phyloP scores from a whole-genome alignment of 352 stramenopile species.

The Globisporangium recalcitrans region DNA sequence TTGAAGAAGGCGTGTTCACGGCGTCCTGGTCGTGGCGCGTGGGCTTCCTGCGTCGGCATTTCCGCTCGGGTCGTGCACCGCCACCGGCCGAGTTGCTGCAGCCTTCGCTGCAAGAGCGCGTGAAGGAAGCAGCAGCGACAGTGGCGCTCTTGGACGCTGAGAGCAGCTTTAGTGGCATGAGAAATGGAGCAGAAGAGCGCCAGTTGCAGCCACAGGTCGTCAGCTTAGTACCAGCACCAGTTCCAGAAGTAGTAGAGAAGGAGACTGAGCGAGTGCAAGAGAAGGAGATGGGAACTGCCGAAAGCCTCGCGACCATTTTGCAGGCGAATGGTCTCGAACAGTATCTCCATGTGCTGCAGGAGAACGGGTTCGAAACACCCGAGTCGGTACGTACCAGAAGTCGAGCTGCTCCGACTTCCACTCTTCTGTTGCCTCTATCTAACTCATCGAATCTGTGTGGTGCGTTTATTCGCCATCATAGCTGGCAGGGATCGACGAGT shows the following conservation, averaged over 20 bases:
- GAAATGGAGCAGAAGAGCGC: not conserved
- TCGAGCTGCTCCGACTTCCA: not conserved
- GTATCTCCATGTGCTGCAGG: conserved; percentile 12
- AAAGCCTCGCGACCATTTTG: conserved; percentile 9
- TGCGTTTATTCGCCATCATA: not conserved
- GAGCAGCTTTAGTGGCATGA: not conserved
- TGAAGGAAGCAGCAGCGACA: not conserved
- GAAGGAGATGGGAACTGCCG: not conserved
- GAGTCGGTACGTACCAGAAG: conserved; percentile 6
- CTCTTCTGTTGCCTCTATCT: not conserved
- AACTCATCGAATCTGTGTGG: not conserved
- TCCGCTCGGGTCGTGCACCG: conserved; percentile 1
- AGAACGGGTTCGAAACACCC: conserved; percentile 14
- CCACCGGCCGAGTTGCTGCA: not conserved
- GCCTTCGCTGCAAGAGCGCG: not conserved
- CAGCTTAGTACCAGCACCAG: not conserved
- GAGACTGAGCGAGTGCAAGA: not conserved
- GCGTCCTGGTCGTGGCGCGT: conserved; percentile 12
- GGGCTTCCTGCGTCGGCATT: conserved; percentile 4
- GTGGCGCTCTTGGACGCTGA: not conserved
- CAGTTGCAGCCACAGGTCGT: not conserved
- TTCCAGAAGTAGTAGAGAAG: not conserved
- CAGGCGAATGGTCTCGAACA: conserved; percentile 6
- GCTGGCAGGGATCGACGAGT: conserved; percentile 13
- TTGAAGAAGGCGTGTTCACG: conserved; percentile 10